These are phyloP conservation scores for Myxozyma kluyveri DNA, from an alignment of 805 yeast genomes.

Conservation along the genomic window DNA sequence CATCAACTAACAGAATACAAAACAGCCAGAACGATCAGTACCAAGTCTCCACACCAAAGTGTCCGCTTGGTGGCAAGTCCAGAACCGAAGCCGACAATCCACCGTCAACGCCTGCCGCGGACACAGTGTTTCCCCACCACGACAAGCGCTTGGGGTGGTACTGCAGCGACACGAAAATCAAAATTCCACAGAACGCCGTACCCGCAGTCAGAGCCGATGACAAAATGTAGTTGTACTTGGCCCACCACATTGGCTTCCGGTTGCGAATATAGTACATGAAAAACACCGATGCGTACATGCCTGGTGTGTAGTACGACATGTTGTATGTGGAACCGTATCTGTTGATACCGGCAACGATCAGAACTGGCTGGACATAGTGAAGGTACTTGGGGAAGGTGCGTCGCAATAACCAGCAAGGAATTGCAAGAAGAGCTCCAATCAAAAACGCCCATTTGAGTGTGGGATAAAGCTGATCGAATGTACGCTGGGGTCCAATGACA, in stretches of 20 bases:
- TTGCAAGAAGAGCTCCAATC: constrained; percentile 51
- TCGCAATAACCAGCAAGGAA: constrained; percentile 40
- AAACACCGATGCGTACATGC: constrained; percentile 57
- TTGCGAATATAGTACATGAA: constrained; percentile 58
- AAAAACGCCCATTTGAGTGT: constrained; percentile 57
- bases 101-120: constrained; percentile 21
- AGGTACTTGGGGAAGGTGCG: constrained; percentile 31
- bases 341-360: constrained; percentile 46
- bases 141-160: constrained; percentile 41
- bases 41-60: constrained; percentile 16
- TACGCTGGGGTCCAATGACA: constrained; percentile 58
- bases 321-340: constrained; percentile 43
- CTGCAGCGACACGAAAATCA: constrained; percentile 53
- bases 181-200: constrained; percentile 57
- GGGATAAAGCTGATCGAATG: constrained; percentile 53
- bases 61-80: constrained; percentile 11
- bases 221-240: constrained; percentile 64
- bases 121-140: constrained; percentile 66
- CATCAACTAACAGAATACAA: too few species aligned
- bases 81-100: constrained; percentile 1
- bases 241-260: constrained; percentile 66
- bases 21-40: background rate
- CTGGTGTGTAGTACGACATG: constrained; percentile 74
- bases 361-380: constrained; percentile 59
- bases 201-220: constrained; percentile 67